Conservation (phyloP, 2,329 filamentous ascomycete species). For the Microdochium trichocladiopsis region DNA sequence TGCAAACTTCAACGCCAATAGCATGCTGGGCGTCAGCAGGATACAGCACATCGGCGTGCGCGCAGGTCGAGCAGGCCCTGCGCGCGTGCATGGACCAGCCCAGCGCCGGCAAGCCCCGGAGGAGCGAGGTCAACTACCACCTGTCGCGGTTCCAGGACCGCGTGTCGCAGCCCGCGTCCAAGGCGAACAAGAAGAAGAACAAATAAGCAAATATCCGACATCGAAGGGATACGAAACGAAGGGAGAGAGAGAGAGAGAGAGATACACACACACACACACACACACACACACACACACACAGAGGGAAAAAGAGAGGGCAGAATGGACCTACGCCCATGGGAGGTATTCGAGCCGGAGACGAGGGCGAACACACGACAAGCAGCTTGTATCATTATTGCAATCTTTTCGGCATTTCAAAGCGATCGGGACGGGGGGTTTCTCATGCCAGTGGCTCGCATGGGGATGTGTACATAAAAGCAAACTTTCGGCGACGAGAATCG, state of each 20-base stretch:
- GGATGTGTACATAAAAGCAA: too few species aligned
- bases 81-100: slow-evolving; percentile 75
- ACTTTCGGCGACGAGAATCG: too few species aligned
- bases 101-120: slow-evolving; percentile 44
- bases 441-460: too few species aligned
- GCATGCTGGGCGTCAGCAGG: slow-evolving; percentile 82
- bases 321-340: too few species aligned
- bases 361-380: too few species aligned
- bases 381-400: too few species aligned
- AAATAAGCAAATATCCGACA: not conserved
- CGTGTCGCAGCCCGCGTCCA: slow-evolving; percentile 55
- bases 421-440: too few species aligned
- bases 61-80: slow-evolving; percentile 51
- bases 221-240: slow-evolving; percentile 13
- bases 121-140: slow-evolving; percentile 88
- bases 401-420: too few species aligned
- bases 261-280: slow-evolving; percentile 1
- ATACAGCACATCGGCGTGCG: slow-evolving; percentile 54
- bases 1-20: too few species aligned
- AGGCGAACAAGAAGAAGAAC: slow-evolving; percentile 25
- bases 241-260: not conserved
- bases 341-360: too few species aligned
- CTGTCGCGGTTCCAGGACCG: slow-evolving; percentile 68
- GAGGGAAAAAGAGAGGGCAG: too few species aligned
- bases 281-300: too few species aligned